A percentile compares a stretch with the other conserved stretches of the same genome.
Evolutionary conservation across 2,329 filamentous ascomycete genomes (phyloP).

Genomic region (Colletotrichum sp.): DNA sequence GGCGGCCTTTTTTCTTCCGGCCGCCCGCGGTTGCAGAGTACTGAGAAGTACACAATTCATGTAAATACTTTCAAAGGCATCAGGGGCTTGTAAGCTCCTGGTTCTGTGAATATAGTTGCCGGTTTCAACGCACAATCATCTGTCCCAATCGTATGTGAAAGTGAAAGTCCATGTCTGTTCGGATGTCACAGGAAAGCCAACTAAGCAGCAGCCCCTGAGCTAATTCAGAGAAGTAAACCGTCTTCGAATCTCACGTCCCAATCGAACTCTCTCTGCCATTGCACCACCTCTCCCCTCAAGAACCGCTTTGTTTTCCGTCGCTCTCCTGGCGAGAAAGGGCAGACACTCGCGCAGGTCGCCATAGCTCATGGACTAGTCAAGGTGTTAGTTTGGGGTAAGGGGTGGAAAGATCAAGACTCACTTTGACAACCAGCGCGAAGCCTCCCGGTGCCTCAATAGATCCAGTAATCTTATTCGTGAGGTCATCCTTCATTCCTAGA

Average conservation of each 20-base stretch:
- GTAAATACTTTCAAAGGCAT: slow-evolving; percentile 15
- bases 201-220: not conserved
- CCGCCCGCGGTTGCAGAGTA: not conserved
- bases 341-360: not conserved
- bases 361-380: not conserved
- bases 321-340: not conserved
- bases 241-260: not conserved
- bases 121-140: not conserved
- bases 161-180: not conserved
- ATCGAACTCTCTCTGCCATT: not conserved
- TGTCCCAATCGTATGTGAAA: not conserved
- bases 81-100: not conserved
- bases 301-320: not conserved
- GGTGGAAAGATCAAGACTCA: not conserved
- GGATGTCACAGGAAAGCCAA: not conserved
- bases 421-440: not conserved
- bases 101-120: not conserved
- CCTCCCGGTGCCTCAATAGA: not conserved
- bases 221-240: not conserved
- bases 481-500: not conserved
- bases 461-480: not conserved
- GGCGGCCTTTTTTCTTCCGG: not conserved
- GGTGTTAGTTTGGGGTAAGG: not conserved
- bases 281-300: not conserved
- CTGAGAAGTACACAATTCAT: slow-evolving; percentile 6